phyloP scores from a whole-genome alignment of 208 protist species.

The Crithidia brevicula region DNA sequence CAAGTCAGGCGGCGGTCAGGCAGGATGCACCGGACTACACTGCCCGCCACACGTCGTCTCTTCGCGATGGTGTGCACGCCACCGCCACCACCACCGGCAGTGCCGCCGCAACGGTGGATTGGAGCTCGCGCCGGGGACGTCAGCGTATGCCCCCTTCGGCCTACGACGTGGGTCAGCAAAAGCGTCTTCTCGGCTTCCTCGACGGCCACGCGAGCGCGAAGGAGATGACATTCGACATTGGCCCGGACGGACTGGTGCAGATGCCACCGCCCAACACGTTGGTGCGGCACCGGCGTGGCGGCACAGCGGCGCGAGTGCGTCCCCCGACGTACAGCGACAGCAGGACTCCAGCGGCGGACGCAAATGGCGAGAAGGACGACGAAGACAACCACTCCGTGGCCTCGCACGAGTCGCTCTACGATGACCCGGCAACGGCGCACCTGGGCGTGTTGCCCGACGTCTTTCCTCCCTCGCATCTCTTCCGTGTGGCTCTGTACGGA shows the following conservation, averaged over 20 bases:
- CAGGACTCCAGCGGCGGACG: not conserved
- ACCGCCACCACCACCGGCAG: not conserved
- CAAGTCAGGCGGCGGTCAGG: too few species aligned
- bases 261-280: conserved; percentile 34
- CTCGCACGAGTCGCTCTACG: conserved; percentile 35
- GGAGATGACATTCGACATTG: conserved; percentile 24
- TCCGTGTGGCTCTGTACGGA: conserved; percentile 62
- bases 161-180: conserved; percentile 30
- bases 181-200: conserved; percentile 25
- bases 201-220: conserved; percentile 16
- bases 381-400: conserved; percentile 22
- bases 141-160: conserved; percentile 23
- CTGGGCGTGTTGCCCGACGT: conserved; percentile 30
- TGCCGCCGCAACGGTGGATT: conserved; percentile 5
- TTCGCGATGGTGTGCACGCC: too few species aligned
- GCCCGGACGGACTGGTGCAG: conserved; percentile 31
- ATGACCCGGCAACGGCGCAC: conserved; percentile 22
- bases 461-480: conserved; percentile 31
- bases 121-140: conserved; percentile 30
- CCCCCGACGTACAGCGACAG: not conserved
- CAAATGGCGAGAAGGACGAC: not conserved
- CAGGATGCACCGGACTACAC: too few species aligned
- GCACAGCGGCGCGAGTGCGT: not conserved
- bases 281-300: conserved; percentile 13
- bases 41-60: too few species aligned